Percentiles rank a stretch among this genome's conserved stretches.
phyloP scores from a whole-genome alignment of 305 asterid genomes.

The Lippia alba region DNA sequence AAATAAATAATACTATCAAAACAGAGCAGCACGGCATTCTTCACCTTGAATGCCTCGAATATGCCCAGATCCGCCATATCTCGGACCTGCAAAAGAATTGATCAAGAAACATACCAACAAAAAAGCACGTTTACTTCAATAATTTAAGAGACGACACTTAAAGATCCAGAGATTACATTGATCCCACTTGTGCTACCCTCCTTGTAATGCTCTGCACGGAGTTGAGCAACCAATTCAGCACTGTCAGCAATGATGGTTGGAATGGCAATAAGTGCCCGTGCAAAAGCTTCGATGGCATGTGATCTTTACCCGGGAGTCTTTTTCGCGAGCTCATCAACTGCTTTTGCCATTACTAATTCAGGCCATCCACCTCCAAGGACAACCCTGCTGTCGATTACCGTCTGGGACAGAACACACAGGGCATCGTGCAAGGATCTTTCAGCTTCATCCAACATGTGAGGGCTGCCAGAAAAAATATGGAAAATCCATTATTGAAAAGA shows the following conservation, averaged over 20 bases:
- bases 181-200: conserved; percentile 65
- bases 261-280: conserved; percentile 67
- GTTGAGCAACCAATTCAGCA: conserved; percentile 70
- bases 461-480: conserved; percentile 45
- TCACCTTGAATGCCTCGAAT: conserved; percentile 73
- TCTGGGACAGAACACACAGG: conserved; percentile 76
- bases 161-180: conserved; percentile 74
- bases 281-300: conserved; percentile 78
- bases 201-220: conserved; percentile 74
- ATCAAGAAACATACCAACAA: background rate
- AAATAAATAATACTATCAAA: background rate
- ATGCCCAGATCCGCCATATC: conserved; percentile 72
- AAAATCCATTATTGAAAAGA: background rate
- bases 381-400: conserved; percentile 71
- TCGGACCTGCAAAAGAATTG: conserved; percentile 53
- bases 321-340: conserved; percentile 73
- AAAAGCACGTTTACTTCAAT: background rate
- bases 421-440: conserved; percentile 83
- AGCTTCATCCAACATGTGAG: conserved; percentile 78
- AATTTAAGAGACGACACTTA: conserved; percentile 40
- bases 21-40: conserved; percentile 67
- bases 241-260: conserved; percentile 77
- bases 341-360: conserved; percentile 86
- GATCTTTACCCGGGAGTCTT: conserved; percentile 77
- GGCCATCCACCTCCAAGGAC: conserved; percentile 85